Evolutionary conservation across 2,329 filamentous ascomycete genomes (phyloP).

Genomic region (Botrytis fabae): DNA sequence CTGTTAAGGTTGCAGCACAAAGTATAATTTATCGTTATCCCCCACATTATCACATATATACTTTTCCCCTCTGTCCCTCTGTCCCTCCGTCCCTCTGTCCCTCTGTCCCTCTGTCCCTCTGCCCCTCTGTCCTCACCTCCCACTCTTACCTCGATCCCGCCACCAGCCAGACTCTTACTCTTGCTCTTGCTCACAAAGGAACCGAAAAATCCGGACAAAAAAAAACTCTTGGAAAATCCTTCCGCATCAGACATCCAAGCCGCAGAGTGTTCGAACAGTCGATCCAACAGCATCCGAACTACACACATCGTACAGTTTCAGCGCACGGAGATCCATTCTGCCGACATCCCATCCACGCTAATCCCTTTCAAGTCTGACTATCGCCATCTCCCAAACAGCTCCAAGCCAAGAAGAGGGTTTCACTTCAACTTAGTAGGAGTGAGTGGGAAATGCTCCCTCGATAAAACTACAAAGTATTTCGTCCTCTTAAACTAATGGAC

Average conservation of each 20-base stretch:
- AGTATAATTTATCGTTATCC: neutral
- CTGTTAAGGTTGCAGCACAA: neutral
- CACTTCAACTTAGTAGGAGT: slow-evolving; percentile 4
- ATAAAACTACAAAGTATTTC: neutral
- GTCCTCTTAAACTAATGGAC: neutral
- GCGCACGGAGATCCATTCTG: slow-evolving; percentile 4
- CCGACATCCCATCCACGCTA: slow-evolving; percentile 5
- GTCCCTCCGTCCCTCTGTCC: neutral
- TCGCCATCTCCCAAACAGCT: slow-evolving; percentile 4
- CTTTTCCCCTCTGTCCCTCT: too few relatives aligned
- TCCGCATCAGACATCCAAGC: neutral
- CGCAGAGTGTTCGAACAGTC: slow-evolving; percentile 4
- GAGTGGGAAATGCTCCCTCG: slow-evolving; percentile 4
- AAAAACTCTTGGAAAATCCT: too few relatives aligned
- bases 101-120: neutral
- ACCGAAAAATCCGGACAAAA: neutral
- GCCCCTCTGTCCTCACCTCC: neutral
- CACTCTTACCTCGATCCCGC: neutral
- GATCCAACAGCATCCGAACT: neutral
- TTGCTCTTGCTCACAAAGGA: neutral
- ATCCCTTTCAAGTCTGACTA: neutral
- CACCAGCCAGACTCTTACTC: neutral
- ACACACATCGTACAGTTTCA: neutral
- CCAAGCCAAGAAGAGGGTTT: slow-evolving; percentile 14
- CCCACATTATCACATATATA: neutral